Evolutionary conservation across 441 rosid species (phyloP), one percentile per base, ranked within the genome.

Genomic region (Erodium moschatum): DNA sequence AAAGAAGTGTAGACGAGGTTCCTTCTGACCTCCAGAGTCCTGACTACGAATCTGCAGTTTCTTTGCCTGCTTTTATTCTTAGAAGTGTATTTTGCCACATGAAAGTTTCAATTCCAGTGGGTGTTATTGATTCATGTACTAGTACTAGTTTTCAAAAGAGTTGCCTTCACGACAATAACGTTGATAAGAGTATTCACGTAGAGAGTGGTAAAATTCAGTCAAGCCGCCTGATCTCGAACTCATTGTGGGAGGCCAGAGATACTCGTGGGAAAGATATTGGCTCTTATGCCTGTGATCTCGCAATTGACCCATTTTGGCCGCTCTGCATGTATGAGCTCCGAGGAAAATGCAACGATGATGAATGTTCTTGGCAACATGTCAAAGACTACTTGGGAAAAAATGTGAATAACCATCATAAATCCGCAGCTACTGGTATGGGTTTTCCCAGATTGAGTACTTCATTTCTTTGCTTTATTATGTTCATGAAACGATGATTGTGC

Each of bases 341-440:
- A 65, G 99, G 99, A 74, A 91, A 88, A 79, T 94, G 99, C 86
- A 94, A 91, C 76, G 86, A 91, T 77, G 89, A 88, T 72, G 90
- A 86, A 71, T 94, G 99, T 70, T 89, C 91, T 66, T 91, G 90
- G 96, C 99, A 94, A 83, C 99, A 94, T 79, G 76, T 85, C 65
- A 85, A 83, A 77, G 87, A 84, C 70, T 78, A 79, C 69, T 76
- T 83, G 72, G 75, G 68, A 64, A 79, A 70, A 71, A 80, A 75
- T 54, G 72, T 62, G 11, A 65, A 64, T 76, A 78, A 67, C 67
- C 79, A 71, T 69, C 71, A 67, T 67, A 74, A 76, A 79, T 71
- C 86, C 77, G 82, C 82, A 64, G 75, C 35, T 72, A 69, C 79
- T 66, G 94, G 88, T 85, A 77, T 48, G 80, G 67, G 69, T 69